Conservation (phyloP, 352 stramenopile genomes). For the Globisporangium yorkense region DNA sequence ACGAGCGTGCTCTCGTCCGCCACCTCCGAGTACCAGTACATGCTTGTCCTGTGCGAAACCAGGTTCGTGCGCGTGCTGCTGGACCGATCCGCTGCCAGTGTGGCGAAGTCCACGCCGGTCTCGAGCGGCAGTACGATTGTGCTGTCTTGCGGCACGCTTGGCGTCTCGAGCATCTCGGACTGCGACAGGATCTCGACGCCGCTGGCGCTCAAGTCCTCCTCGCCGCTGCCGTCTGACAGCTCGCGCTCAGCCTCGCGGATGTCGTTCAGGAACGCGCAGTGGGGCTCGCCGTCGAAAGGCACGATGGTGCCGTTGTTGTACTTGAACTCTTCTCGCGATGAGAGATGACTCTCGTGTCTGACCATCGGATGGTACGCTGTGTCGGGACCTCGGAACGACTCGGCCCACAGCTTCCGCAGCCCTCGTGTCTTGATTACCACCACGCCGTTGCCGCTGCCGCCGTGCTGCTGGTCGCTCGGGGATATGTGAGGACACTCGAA, state of each 20-base stretch:
- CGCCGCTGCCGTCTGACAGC: slow-evolving; percentile 25
- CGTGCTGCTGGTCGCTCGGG: slow-evolving; percentile 1
- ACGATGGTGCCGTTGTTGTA: slow-evolving; percentile 72
- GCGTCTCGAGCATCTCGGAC: slow-evolving; percentile 44
- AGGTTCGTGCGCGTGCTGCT: slow-evolving; percentile 5
- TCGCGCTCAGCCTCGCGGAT: slow-evolving; percentile 50
- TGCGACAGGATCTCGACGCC: slow-evolving; percentile 44
- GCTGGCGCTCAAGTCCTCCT: slow-evolving; percentile 20
- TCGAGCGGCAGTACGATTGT: slow-evolving; percentile 53
- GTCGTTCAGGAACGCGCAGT: slow-evolving; percentile 80
- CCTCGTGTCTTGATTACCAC: slow-evolving; percentile 38
- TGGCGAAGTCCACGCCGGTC: slow-evolving; percentile 37
- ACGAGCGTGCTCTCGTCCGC: slow-evolving; percentile 26
- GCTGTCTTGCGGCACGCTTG: slow-evolving; percentile 40
- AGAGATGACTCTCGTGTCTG: slow-evolving; percentile 85
- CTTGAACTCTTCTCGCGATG: slow-evolving; percentile 64
- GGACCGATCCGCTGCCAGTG: slow-evolving; percentile 14
- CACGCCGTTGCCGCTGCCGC: slow-evolving; percentile 14
- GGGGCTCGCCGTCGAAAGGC: slow-evolving; percentile 81
- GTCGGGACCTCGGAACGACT: slow-evolving; percentile 17
- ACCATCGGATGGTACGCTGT: slow-evolving; percentile 70
- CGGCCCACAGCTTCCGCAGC: slow-evolving; percentile 56
- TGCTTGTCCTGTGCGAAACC: slow-evolving; percentile 18
- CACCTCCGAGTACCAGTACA: slow-evolving; percentile 80
- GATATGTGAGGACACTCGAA: slow-evolving; percentile 81